Percentiles rank a stretch among this genome's conserved stretches.
These are phyloP conservation scores for Penicillium sp. DNA, from an alignment of 2,329 filamentous ascomycete genomes.

Conservation along the genomic window DNA sequence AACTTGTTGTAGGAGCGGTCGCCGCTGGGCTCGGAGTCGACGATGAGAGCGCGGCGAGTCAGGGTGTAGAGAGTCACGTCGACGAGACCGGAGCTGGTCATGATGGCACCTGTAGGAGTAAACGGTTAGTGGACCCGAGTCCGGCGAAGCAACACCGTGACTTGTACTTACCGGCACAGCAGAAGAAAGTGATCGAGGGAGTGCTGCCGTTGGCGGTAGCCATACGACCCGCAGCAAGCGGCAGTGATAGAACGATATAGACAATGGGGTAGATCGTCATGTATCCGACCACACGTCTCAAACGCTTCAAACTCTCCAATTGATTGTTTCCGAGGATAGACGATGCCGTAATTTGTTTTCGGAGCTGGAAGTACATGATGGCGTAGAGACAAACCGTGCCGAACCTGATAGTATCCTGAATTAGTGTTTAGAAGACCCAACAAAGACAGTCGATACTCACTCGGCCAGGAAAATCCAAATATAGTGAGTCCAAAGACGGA, in stretches of 20 bases:
- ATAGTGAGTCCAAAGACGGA: constrained; percentile 51
- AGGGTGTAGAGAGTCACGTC: constrained; percentile 59
- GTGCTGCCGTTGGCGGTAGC: constrained; percentile 35
- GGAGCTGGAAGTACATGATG: constrained; percentile 50
- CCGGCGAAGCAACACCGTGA: not conserved
- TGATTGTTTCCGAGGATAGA: constrained; percentile 37
- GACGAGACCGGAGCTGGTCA: constrained; percentile 59
- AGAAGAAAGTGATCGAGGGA: constrained; percentile 46
- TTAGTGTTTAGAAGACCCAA: not conserved
- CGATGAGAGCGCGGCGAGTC: constrained; percentile 56
- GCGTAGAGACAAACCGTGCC: constrained; percentile 50
- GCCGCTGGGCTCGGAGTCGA: constrained; percentile 48
- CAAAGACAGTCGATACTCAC: not conserved
- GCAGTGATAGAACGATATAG: constrained; percentile 64
- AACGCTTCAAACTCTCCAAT: constrained; percentile 37
- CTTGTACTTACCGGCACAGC: constrained; percentile 42
- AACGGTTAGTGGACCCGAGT: not conserved
- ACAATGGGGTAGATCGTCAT: constrained; percentile 49
- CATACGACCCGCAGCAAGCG: constrained; percentile 54
- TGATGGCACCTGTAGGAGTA: constrained; percentile 44
- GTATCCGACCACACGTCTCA: constrained; percentile 46
- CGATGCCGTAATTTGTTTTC: constrained; percentile 43
- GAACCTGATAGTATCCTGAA: constrained; percentile 25
- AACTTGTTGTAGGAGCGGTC: constrained; percentile 35
- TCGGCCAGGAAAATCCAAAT: constrained; percentile 54